Evolutionary conservation across 345 rosid species (phyloP), one percentile per base, ranked within the genome.

Genomic region (Moricandia moricandioides): DNA sequence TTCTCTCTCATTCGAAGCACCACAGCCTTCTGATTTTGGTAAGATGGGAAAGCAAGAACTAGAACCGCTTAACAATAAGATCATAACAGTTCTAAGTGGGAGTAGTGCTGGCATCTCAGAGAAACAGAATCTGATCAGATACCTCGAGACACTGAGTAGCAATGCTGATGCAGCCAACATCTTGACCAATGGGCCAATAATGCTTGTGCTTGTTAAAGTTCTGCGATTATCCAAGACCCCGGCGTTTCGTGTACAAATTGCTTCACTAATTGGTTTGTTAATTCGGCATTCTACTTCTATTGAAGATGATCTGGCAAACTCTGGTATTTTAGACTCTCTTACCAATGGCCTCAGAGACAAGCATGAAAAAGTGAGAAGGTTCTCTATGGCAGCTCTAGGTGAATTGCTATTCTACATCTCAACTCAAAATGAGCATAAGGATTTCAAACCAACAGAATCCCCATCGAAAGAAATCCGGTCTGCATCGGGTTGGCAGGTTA

Each of bases 321-420:
- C 98, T 49, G 99, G 98, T 70, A 90, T 95, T 76, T 65, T 95
- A 60, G 93, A 88, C 71, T 88, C 97, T 58, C 91, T 95, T 64
- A 86, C 92, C 31, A 92, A 87, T 83, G 96, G 96, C 80, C 94
- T 95, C 7, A 86, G 97, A 70, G 96, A 90, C 86, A 86, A 83
- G 81, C 97, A 92, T 80, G 99, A 95, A 78, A 95, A 92, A 80
- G 92, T 92, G 52, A 86, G 99, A 81, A 84, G 98, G 79, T 92
- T 95, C 74, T 90, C 90, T 14, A 90, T 95, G 99, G 99, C 97
- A 47, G 97, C 99, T 82, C 82, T 95, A 77, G 99, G 99, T 58
- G 99, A 95, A 82, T 75, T 95, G 85, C 79, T 95, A 69, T 95
- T 92, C 84, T 95, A 95, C 79, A 86, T 95, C 71, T 92, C 99